These are phyloP conservation scores for Verticillium dahliae DNA, from an alignment of 2,329 filamentous ascomycete species.

Conservation along the genomic window DNA sequence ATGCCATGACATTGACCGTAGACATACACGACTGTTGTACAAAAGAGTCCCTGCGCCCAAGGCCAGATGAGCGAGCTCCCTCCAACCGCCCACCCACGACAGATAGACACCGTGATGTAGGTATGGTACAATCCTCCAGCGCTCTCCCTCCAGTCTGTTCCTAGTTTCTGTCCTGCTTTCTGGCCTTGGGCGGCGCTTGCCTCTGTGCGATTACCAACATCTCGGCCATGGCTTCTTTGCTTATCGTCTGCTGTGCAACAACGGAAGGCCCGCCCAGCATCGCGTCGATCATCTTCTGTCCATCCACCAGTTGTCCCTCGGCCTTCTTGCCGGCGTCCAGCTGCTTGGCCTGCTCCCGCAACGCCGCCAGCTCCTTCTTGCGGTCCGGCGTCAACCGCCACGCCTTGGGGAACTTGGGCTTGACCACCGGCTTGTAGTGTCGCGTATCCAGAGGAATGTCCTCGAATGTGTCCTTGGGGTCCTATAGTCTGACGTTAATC, in stretches of 20 bases:
- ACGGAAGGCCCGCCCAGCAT: conserved; percentile 19
- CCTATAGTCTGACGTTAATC: conserved; percentile 29
- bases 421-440: conserved; percentile 66
- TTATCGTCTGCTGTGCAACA: conserved; percentile 15
- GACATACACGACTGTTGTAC: conserved; percentile 1
- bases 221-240: conserved; percentile 20
- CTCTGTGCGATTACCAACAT: conserved; percentile 16
- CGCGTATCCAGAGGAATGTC: conserved; percentile 86
- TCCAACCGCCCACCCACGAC: not conserved
- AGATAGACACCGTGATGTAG: not conserved
- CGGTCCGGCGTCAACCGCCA: conserved; percentile 76
- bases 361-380: conserved; percentile 55
- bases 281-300: conserved; percentile 39
- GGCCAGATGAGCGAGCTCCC: not conserved
- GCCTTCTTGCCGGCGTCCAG: conserved; percentile 49
- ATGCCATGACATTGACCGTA: not conserved
- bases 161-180: not conserved
- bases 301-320: conserved; percentile 52
- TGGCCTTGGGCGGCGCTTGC: conserved; percentile 2
- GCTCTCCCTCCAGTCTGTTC: not conserved
- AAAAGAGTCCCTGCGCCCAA: not conserved
- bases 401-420: conserved; percentile 67
- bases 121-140: not conserved
- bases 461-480: conserved; percentile 72
- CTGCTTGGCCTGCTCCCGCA: conserved; percentile 43